phyloP scores from a whole-genome alignment of 805 yeast genomes.

The Nadsonia fulvescens region DNA sequence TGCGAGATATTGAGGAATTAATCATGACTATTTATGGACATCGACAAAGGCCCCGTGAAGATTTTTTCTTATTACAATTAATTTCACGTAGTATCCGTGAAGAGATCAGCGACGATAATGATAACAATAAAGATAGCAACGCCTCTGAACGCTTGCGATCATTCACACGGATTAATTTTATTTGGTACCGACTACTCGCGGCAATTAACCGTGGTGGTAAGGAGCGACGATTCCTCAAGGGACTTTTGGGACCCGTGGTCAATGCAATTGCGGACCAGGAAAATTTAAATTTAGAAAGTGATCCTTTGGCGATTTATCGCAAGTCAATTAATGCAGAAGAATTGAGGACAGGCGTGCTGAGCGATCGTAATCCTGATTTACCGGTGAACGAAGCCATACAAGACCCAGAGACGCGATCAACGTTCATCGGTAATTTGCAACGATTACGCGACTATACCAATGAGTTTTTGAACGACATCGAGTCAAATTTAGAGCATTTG shows the following conservation, averaged over 20 bases:
- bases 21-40: slow-evolving; percentile 19
- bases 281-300: slow-evolving; percentile 52
- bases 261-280: slow-evolving; percentile 10
- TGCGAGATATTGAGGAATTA: slow-evolving; percentile 16
- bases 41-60: slow-evolving; percentile 42
- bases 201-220: slow-evolving; percentile 21
- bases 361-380: slow-evolving; percentile 23
- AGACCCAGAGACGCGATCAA: slow-evolving; percentile 50
- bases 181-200: slow-evolving; percentile 28
- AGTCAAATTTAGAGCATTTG: slow-evolving; percentile 23
- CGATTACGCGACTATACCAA: slow-evolving; percentile 53
- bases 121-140: slow-evolving; percentile 9
- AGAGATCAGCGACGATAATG: slow-evolving; percentile 10
- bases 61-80: slow-evolving; percentile 42
- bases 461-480: slow-evolving; percentile 37
- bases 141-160: slow-evolving; percentile 9
- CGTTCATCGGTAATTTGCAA: slow-evolving; percentile 60
- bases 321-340: slow-evolving; percentile 17
- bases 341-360: slow-evolving; percentile 16
- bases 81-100: slow-evolving; percentile 22
- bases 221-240: slow-evolving; percentile 18
- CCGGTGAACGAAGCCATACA: slow-evolving; percentile 58
- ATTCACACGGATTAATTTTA: slow-evolving; percentile 13
- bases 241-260: slow-evolving; percentile 23
- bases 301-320: slow-evolving; percentile 35